Evolutionary conservation across 1,284 basidiomycete species (phyloP).

Genomic region (Rugosomyces carneus): DNA sequence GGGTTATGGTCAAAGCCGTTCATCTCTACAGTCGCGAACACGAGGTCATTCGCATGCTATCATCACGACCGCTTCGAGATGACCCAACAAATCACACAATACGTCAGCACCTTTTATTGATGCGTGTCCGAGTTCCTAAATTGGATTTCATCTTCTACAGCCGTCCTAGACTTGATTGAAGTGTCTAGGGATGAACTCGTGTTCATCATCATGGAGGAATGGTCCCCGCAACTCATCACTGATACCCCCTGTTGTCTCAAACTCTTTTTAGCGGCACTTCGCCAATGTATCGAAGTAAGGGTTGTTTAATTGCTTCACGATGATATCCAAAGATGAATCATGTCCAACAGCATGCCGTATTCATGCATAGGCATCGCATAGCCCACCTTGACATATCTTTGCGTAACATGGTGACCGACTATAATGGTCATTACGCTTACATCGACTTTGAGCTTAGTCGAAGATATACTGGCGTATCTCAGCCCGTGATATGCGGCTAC

Average conservation of each 20-base stretch:
- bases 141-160: conserved; percentile 27
- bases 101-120: conserved; percentile 37
- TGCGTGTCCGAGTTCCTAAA: conserved; percentile 6
- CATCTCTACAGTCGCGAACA: conserved; percentile 57
- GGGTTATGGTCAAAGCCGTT: conserved; percentile 63
- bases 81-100: conserved; percentile 71
- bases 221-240: conserved; percentile 57
- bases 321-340: background rate
- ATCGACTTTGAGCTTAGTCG: conserved; percentile 71
- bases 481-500: conserved; percentile 35
- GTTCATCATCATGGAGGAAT: conserved; percentile 75
- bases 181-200: conserved; percentile 45
- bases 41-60: conserved; percentile 49
- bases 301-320: background rate
- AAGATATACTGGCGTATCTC: conserved; percentile 34
- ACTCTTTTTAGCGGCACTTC: conserved; percentile 50
- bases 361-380: conserved; percentile 61
- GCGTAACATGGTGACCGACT: conserved; percentile 62
- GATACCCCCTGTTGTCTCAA: conserved; percentile 45
- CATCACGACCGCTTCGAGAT: conserved; percentile 41
- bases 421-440: conserved; percentile 55
- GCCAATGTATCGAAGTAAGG: conserved; percentile 60
- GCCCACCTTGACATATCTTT: conserved; percentile 69
- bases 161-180: conserved; percentile 58
- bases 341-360: conserved; percentile 48